Conservation (phyloP, 2,329 filamentous ascomycete species). For the Tolypocladium tundrense region DNA sequence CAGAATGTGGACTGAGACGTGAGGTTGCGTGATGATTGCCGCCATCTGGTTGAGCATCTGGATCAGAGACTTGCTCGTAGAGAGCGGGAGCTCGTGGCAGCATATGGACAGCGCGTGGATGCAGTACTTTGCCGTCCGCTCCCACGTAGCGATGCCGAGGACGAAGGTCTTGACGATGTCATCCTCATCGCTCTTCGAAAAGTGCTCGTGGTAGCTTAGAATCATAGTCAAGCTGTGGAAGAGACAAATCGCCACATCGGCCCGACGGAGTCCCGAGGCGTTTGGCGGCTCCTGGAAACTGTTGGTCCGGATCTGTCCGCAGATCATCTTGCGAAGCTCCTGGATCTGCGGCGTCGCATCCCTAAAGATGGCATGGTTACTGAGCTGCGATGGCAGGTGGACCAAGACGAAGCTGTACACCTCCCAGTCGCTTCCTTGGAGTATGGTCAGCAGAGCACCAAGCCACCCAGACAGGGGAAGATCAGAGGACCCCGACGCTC, state of each 20-base stretch:
- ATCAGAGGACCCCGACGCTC: slow-evolving; percentile 24
- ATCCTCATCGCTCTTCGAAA: slow-evolving; percentile 76
- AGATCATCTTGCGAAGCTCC: slow-evolving; percentile 64
- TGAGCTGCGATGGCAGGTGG: slow-evolving; percentile 76
- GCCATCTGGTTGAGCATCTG: slow-evolving; percentile 88
- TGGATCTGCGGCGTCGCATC: slow-evolving; percentile 65
- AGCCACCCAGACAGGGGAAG: slow-evolving; percentile 61
- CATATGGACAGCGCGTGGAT: slow-evolving; percentile 93
- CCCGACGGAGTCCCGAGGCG: slow-evolving; percentile 70
- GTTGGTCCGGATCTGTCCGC: slow-evolving; percentile 70
- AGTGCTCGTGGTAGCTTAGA: slow-evolving; percentile 80
- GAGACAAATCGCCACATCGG: slow-evolving; percentile 80
- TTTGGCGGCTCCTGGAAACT: slow-evolving; percentile 72
- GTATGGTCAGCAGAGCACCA: slow-evolving; percentile 63
- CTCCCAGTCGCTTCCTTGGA: slow-evolving; percentile 77
- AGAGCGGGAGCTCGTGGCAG: slow-evolving; percentile 84
- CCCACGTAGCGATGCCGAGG: slow-evolving; percentile 72
- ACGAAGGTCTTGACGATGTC: slow-evolving; percentile 83
- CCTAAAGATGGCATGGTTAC: slow-evolving; percentile 78
- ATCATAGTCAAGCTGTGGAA: slow-evolving; percentile 82
- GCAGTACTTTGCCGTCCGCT: slow-evolving; percentile 81
- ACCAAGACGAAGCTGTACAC: slow-evolving; percentile 84
- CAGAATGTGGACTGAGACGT: slow-evolving; percentile 87
- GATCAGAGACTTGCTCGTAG: slow-evolving; percentile 75
- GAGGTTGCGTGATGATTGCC: slow-evolving; percentile 86